Conservation (phyloP, 768 basidiomycete species). For the Lentinus tigrinus region DNA sequence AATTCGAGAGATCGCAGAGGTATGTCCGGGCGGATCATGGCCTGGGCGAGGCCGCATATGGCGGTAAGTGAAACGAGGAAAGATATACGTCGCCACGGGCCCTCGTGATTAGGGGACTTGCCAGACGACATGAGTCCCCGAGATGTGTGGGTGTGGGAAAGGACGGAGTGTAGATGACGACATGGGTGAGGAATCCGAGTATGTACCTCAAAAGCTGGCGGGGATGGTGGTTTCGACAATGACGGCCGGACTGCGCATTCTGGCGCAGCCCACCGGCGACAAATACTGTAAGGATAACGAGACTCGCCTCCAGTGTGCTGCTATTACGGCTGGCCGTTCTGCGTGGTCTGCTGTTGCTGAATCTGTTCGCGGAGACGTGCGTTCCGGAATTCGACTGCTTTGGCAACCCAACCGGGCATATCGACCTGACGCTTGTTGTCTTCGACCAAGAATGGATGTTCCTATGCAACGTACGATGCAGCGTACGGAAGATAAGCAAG, state of each 20-base stretch:
- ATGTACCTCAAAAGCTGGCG: neutral
- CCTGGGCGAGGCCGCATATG: neutral
- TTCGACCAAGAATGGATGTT: constrained; percentile 75
- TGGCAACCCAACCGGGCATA: constrained; percentile 80
- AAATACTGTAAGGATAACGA: neutral
- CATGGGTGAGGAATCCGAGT: neutral
- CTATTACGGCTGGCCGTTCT: neutral
- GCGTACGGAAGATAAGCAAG: neutral
- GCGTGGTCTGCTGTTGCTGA: constrained; percentile 14
- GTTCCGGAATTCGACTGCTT: constrained; percentile 38
- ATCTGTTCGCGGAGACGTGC: constrained; percentile 17
- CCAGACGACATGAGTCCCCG: neutral
- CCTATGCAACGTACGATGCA: constrained; percentile 33
- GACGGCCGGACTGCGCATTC: neutral
- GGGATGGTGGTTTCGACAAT: neutral
- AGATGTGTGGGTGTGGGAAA: neutral
- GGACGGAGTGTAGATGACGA: neutral
- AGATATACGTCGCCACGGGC: too few relatives aligned
- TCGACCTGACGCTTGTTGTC: constrained; percentile 67
- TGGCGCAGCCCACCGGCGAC: neutral
- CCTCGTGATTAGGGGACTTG: neutral
- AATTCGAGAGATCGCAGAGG: neutral
- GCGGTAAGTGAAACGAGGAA: neutral
- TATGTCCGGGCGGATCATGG: neutral
- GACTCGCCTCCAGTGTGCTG: neutral